Percentiles rank a stretch among this genome's conserved stretches.
Conservation (phyloP, 164 flowering plant genomes). For the Piper betle region DNA sequence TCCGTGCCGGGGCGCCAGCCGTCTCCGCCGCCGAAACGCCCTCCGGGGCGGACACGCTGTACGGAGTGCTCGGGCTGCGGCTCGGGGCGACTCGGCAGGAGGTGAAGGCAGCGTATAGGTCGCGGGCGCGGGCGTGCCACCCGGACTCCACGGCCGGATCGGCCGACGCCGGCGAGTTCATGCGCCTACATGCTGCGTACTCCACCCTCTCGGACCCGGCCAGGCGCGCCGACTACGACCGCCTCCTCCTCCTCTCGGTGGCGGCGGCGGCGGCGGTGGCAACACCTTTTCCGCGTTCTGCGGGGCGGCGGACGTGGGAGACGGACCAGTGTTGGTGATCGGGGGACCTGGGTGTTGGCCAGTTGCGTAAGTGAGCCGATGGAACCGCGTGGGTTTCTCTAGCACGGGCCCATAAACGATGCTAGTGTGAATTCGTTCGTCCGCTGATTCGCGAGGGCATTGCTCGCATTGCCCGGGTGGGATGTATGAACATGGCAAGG, state of each 20-base stretch:
- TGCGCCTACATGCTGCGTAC: conserved; percentile 23
- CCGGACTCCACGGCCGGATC: conserved; percentile 44
- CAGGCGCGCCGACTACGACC: conserved; percentile 28
- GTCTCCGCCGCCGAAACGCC: not conserved
- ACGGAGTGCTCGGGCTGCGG: conserved; percentile 54
- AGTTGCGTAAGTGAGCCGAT: no score
- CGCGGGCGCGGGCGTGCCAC: conserved; percentile 43
- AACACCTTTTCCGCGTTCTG: not conserved
- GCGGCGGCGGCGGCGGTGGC: no score
- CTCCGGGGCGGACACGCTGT: conserved; percentile 24
- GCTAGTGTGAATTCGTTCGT: no score
- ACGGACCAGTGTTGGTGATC: conserved; percentile 37
- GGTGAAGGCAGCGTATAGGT: conserved; percentile 59
- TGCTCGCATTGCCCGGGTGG: no score
- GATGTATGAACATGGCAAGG: no score
- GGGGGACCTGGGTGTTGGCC: not conserved
- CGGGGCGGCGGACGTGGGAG: conserved; percentile 31
- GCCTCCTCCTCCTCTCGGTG: not conserved
- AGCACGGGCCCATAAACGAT: no score
- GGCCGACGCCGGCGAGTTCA: conserved; percentile 19
- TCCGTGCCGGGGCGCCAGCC: not conserved
- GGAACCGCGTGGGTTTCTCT: no score
- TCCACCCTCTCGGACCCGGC: conserved; percentile 26
- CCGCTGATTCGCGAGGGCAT: no score
- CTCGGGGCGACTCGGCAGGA: conserved; percentile 44